Base-by-base conservation (phyloP, 192 early-diverging fungal species). In the Linnemannia hyalina region DNA sequence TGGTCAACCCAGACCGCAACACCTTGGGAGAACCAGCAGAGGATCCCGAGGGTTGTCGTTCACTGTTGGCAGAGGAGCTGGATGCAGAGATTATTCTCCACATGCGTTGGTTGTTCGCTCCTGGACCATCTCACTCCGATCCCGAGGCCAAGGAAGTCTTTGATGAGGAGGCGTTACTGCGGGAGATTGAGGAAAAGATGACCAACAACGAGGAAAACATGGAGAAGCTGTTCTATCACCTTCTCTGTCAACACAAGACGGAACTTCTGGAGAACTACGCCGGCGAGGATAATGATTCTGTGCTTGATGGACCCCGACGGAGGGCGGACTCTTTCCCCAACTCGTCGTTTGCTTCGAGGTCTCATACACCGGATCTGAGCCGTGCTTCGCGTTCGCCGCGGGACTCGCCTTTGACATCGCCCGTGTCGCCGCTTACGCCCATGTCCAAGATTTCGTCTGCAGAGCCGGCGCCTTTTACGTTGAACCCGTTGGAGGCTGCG, bases 1-100 rank as follows among this genome's bases (percentile, higher is more conserved):
- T 89, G 78, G 80, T 88, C 36, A 89, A 90, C 29, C 86, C 89
- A 26, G 80, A 86, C 2, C 84, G 75, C n/a, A 86, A 86, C 29
- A 86, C 80, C 3, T 70, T 85, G 18, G 78, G 70, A 35, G 83
- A 85, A 22, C 84, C 84, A 38, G 84, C 84, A 44, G 84, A 86
- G 65, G 84, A 86, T 23, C 84, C 84, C 8, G 80, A 86, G 44
- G 74, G 80, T 18, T 72, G 75, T 35, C 75, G 76, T 20, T 63
- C 71, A 22, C 63, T 86, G 6, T 52, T 77, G 60, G 63, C 60
- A 26, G 84, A 78, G 29, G 84, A 86, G 26, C 52, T 86, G 22
- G 84, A 86, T 75, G 84, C 79, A 0, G 84, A 86, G 76, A 86
- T 86, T 44, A 63, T 86, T 32, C 79, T 80, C 15, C 84, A 86